phyloP scores from a whole-genome alignment of 2,329 filamentous ascomycete genomes.

The Dryadomyces sulphureus region DNA sequence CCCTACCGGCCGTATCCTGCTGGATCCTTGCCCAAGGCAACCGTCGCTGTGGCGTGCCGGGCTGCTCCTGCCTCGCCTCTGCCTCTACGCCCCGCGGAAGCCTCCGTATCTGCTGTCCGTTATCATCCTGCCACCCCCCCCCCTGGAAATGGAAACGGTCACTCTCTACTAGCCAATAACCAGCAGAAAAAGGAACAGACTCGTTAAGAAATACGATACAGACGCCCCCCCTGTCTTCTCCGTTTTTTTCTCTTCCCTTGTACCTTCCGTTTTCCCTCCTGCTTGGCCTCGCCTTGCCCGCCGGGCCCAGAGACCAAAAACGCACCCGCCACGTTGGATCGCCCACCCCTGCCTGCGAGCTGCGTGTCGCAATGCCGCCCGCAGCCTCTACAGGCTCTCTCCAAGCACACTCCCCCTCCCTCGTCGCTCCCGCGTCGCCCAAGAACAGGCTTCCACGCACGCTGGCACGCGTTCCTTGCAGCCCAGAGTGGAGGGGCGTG shows the following conservation, averaged over 20 bases:
- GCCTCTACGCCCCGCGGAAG: too few species aligned
- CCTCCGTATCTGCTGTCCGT: not conserved
- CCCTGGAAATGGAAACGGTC: not conserved
- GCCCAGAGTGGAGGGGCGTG: conserved; percentile 7
- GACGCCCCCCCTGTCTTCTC: not conserved
- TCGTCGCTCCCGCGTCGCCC: conserved; percentile 3
- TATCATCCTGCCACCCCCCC: not conserved
- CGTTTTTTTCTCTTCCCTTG: not conserved
- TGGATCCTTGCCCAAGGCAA: not conserved
- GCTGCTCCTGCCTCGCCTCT: not conserved
- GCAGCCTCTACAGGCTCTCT: not conserved
- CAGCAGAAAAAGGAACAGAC: not conserved
- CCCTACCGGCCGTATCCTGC: not conserved
- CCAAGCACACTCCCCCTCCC: conserved; percentile 9
- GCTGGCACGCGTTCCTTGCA: not conserved
- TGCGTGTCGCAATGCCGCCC: not conserved
- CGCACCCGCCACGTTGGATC: not conserved
- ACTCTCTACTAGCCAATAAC: not conserved
- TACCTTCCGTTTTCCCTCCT: not conserved
- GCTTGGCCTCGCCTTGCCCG: too few species aligned
- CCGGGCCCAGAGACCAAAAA: too few species aligned
- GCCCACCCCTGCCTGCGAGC: not conserved
- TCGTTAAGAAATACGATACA: not conserved
- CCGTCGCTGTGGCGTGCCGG: not conserved
- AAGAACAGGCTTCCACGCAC: too few species aligned